Percentiles rank a stretch among this genome's conserved stretches.
These are phyloP conservation scores for Globisporangium viniferum DNA, from an alignment of 352 stramenopile genomes.

Conservation along the genomic window DNA sequence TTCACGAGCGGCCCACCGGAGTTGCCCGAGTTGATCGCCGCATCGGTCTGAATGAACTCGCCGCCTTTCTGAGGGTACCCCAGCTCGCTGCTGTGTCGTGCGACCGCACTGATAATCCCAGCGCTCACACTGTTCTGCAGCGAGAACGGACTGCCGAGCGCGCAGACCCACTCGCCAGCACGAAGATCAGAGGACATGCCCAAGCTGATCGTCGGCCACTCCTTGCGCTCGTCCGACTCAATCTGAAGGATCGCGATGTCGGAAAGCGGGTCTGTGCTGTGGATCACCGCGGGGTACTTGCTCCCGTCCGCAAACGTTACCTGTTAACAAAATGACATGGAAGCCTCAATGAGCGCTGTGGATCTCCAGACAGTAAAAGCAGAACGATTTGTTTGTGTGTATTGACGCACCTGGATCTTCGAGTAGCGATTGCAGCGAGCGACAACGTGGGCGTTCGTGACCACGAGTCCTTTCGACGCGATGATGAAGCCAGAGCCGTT, in stretches of 20 bases:
- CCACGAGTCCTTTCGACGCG: constrained; percentile 76
- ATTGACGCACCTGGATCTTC: constrained; percentile 58
- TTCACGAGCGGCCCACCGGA: constrained; percentile 93
- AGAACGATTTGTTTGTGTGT: background rate
- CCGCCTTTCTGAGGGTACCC: constrained; percentile 73
- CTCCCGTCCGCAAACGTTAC: constrained; percentile 84
- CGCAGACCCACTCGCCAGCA: constrained; percentile 90
- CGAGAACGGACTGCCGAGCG: constrained; percentile 88
- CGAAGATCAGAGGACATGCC: constrained; percentile 76
- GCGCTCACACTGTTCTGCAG: constrained; percentile 90
- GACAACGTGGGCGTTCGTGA: constrained; percentile 93
- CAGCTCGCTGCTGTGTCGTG: constrained; percentile 86
- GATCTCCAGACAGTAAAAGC: background rate
- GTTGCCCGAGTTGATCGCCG: constrained; percentile 92
- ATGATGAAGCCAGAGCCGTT: constrained; percentile 94
- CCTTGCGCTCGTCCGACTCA: constrained; percentile 41
- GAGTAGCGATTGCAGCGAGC: constrained; percentile 77
- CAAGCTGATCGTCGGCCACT: constrained; percentile 72
- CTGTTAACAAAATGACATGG: constrained; percentile 14
- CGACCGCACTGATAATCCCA: constrained; percentile 90
- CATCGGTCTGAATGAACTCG: constrained; percentile 94
- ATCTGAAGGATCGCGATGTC: constrained; percentile 92
- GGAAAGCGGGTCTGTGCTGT: constrained; percentile 84
- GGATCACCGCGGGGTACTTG: constrained; percentile 71
- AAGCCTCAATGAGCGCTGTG: background rate